phyloP scores from a whole-genome alignment of 2,329 filamentous ascomycete species.

The Cordyceps cateniannulata region DNA sequence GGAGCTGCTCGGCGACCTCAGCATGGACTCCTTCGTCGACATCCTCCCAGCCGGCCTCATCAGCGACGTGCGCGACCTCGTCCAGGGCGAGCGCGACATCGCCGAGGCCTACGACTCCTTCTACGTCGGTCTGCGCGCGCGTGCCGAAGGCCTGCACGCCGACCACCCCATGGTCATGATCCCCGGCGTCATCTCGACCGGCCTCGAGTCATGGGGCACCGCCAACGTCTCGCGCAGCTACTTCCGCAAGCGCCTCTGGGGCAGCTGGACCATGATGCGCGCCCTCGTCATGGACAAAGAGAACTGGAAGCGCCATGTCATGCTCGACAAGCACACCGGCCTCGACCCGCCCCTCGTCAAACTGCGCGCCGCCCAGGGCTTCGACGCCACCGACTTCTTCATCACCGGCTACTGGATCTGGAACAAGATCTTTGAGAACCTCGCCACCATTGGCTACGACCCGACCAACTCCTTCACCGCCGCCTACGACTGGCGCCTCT shows the following conservation, averaged over 20 bases:
- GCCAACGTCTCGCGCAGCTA: constrained; percentile 78
- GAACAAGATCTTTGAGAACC: constrained; percentile 97
- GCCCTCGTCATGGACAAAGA: constrained; percentile 90
- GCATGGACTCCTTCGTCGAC: constrained; percentile 80
- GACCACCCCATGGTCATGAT: constrained; percentile 94
- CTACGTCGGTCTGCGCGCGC: constrained; percentile 77
- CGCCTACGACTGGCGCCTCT: constrained; percentile 85
- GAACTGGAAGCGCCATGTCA: constrained; percentile 91
- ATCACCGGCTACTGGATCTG: constrained; percentile 94
- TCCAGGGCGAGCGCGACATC: constrained; percentile 76
- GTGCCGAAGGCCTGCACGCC: constrained; percentile 71
- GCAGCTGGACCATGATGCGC: constrained; percentile 98
- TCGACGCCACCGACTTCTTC: constrained; percentile 96
- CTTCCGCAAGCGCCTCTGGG: constrained; percentile 92
- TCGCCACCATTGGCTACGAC: constrained; percentile 93
- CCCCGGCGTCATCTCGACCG: constrained; percentile 94
- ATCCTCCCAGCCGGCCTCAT: constrained; percentile 81
- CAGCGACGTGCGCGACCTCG: constrained; percentile 76
- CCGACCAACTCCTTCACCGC: constrained; percentile 67
- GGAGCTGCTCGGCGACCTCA: constrained; percentile 58
- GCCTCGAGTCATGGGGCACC: constrained; percentile 94
- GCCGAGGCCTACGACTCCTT: constrained; percentile 91
- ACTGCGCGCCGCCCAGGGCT: constrained; percentile 86
- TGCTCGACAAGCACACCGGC: constrained; percentile 88
- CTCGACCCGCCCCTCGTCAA: constrained; percentile 88